Evolutionary conservation across 2,329 filamentous ascomycete genomes (phyloP).

Genomic region (Orbilia ellipsospora): DNA sequence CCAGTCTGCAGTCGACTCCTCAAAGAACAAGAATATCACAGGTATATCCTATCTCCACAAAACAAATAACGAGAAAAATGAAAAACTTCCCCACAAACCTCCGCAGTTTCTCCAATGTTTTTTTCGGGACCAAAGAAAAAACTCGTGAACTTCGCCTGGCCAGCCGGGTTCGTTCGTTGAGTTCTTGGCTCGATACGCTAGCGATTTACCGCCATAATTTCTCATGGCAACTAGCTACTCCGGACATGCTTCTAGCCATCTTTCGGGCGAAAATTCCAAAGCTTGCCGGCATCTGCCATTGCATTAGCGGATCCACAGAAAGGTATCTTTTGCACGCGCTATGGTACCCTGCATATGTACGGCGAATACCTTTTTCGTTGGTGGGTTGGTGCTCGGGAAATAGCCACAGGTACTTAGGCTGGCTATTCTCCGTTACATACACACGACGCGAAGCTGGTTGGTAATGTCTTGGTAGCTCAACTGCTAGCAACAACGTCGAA

Average conservation of each 20-base stretch:
- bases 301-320: neutral
- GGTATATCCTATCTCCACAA: constrained; percentile 14
- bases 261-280: constrained; percentile 27
- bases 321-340: constrained; percentile 23
- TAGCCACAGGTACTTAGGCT: constrained; percentile 40
- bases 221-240: constrained; percentile 18
- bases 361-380: neutral
- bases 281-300: constrained; percentile 15
- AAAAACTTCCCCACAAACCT: constrained; percentile 37
- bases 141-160: constrained; percentile 18
- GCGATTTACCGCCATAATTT: constrained; percentile 43
- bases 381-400: constrained; percentile 22
- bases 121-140: constrained; percentile 6
- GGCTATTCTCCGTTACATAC: constrained; percentile 33
- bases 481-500: neutral
- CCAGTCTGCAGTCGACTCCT: neutral
- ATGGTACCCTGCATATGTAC: neutral
- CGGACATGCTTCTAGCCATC: constrained; percentile 29
- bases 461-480: constrained; percentile 40
- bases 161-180: constrained; percentile 31
- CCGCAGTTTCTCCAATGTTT: constrained; percentile 31
- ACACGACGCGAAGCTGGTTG: constrained; percentile 19
- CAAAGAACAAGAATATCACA: constrained; percentile 7
- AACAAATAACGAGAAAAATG: constrained; percentile 22
- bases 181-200: constrained; percentile 21